Base-by-base conservation (phyloP, 805 yeast genomes). In the Lipomyces orientalis region DNA sequence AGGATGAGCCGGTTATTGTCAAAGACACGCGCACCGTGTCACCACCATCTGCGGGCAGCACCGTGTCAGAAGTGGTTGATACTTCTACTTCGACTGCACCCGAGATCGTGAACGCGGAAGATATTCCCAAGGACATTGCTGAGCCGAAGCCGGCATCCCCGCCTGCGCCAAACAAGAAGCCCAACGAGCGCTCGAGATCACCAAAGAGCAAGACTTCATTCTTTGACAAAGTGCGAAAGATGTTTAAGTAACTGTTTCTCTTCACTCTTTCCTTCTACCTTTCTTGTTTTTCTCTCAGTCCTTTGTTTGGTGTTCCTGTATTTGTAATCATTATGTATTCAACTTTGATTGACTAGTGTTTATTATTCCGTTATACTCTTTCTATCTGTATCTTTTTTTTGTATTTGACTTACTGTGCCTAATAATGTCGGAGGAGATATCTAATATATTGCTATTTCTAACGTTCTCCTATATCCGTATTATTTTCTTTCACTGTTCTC, bases 221-320 rank as follows among this genome's bases (percentile, higher is more conserved):
- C 46, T 54, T 65, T 25, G 69, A 65, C 33, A 57, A 51, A 52
- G 66, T 65, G 51, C 65, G 66, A 57, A 65, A 62, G 56, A 33
- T 65, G 9, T 65, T 65, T 54, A 52, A 54, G 22, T 62, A 39
- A 29, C 6, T 31, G 2, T 56, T 54, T 52, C 37, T 12, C 22
- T 22, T 59, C 9, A 5, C 7, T 39, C 19, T 57, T 56, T 16
- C 49, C 16, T 25, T 14, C 1, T 33, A 6, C 29, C 16, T 1
- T 35, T 19, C 34, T 43, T 14, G 19, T 43, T n/a, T 43, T 14
- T 16, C 49, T 43, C 19, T 43, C 60, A 35, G 34, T 19, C 31
- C 31, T 35, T 29, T 51, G 35, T 58, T 49, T 25, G 22, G 43
- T 39, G 34, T 16, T n/a, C 49, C 7, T 22, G 31, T 58, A 31